Evolutionary conservation across 2,329 filamentous ascomycete genomes (phyloP).

Genomic region (Teratosphaeria zuluensis): DNA sequence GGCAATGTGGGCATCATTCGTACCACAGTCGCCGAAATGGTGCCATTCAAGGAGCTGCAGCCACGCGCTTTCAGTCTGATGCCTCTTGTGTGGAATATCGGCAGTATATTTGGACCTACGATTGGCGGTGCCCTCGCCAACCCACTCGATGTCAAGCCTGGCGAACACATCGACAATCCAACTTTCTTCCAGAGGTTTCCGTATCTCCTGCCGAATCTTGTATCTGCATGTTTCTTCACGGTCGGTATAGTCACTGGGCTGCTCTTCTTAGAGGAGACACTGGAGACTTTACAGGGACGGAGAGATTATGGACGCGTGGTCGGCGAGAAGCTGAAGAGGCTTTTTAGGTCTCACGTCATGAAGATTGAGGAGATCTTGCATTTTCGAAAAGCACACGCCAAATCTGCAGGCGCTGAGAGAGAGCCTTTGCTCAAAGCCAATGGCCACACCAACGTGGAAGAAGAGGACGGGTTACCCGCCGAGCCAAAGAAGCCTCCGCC

Average conservation of each 20-base stretch:
- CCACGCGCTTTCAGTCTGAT: constrained; percentile 86
- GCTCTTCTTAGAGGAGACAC: constrained; percentile 79
- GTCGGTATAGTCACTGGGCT: constrained; percentile 63
- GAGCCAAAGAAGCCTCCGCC: constrained; percentile 13
- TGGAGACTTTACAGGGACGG: constrained; percentile 58
- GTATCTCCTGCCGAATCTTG: constrained; percentile 74
- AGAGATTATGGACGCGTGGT: constrained; percentile 67
- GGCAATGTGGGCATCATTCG: constrained; percentile 80
- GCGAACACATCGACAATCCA: constrained; percentile 32
- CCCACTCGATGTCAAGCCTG: constrained; percentile 64
- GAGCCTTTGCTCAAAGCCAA: constrained; percentile 18
- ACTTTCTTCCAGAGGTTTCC: constrained; percentile 67
- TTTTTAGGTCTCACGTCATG: constrained; percentile 1
- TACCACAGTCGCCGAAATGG: constrained; percentile 79
- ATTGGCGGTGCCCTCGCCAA: constrained; percentile 82
- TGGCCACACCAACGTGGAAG: constrained; percentile 7
- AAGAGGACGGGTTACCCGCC: constrained; percentile 7
- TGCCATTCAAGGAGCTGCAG: constrained; percentile 76
- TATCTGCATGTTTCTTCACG: constrained; percentile 66
- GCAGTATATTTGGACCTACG: constrained; percentile 70
- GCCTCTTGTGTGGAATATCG: constrained; percentile 83
- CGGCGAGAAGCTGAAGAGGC: constrained; percentile 50
- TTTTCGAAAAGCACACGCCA: not conserved
- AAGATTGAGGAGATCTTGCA: constrained; percentile 2
- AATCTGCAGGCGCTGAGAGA: constrained; percentile 8